Evolutionary conservation across 1,284 basidiomycete genomes (phyloP).

Genomic region (Rhizoctonia solani): DNA sequence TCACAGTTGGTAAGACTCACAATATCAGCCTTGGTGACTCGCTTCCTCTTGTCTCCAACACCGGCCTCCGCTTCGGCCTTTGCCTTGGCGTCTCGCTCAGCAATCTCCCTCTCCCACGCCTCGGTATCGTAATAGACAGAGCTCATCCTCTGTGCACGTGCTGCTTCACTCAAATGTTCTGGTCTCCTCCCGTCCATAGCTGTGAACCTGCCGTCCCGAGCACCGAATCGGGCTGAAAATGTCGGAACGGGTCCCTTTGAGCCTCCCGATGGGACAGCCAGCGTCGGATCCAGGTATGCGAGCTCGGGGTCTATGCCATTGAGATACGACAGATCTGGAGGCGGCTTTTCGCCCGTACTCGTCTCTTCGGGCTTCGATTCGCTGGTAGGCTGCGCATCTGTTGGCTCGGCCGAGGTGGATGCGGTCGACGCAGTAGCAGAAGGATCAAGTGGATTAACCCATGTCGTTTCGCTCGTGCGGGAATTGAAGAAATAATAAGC

Average conservation of each 20-base stretch:
- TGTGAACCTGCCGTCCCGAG: slow-evolving; percentile 80
- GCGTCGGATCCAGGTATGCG: slow-evolving; percentile 77
- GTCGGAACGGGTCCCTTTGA: slow-evolving; percentile 50
- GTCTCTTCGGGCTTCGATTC: neutral
- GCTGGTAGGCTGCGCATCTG: slow-evolving; percentile 5
- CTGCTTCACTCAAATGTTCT: slow-evolving; percentile 78
- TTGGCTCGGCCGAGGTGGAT: slow-evolving; percentile 34
- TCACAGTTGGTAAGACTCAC: slow-evolving; percentile 54
- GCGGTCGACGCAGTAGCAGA: slow-evolving; percentile 17
- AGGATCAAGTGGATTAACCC: slow-evolving; percentile 74
- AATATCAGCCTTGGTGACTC: slow-evolving; percentile 83
- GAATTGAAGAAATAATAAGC: slow-evolving; percentile 90
- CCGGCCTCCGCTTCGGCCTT: slow-evolving; percentile 61
- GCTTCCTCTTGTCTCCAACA: slow-evolving; percentile 50
- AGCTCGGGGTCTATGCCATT: slow-evolving; percentile 83
- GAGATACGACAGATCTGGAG: slow-evolving; percentile 56
- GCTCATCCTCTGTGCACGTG: slow-evolving; percentile 83
- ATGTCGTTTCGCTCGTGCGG: slow-evolving; percentile 80
- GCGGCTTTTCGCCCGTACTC: neutral
- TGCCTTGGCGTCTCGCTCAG: slow-evolving; percentile 58
- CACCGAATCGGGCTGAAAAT: slow-evolving; percentile 74
- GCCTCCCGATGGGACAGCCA: slow-evolving; percentile 51
- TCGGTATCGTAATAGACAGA: slow-evolving; percentile 86
- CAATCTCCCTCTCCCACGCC: slow-evolving; percentile 77
- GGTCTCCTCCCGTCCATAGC: slow-evolving; percentile 68